Conservation (phyloP, 2,329 filamentous ascomycete species). For the Trichoderma endophyticum region DNA sequence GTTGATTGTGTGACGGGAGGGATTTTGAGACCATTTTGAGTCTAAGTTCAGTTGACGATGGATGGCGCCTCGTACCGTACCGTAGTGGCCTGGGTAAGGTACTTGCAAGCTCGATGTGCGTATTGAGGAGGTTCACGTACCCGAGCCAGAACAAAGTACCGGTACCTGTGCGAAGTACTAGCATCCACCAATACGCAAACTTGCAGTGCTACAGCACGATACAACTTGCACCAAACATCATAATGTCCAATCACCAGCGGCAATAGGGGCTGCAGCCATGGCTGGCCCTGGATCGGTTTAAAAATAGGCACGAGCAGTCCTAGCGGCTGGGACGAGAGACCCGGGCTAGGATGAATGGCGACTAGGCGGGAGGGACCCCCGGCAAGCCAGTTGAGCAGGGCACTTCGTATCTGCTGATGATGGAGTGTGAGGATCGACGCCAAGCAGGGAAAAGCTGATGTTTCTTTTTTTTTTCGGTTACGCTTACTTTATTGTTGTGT, state of each 20-base stretch:
- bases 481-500: not conserved
- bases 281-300: not conserved
- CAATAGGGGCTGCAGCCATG: not conserved
- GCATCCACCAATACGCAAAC: not conserved
- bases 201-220: not conserved
- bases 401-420: slow-evolving; percentile 19
- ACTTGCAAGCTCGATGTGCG: not conserved
- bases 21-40: not conserved
- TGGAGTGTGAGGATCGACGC: slow-evolving; percentile 17
- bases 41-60: not conserved
- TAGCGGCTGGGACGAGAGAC: not conserved
- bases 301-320: slow-evolving; percentile 16
- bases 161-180: not conserved
- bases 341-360: not conserved
- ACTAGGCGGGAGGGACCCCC: not conserved
- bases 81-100: not conserved
- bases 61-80: not conserved
- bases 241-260: not conserved
- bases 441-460: not conserved
- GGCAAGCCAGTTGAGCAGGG: slow-evolving; percentile 10
- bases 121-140: not conserved
- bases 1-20: not conserved
- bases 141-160: not conserved
- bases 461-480: not conserved
- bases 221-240: too few species aligned